Evolutionary conservation across 306 rosid genomes (phyloP), one percentile per base, ranked within the genome.

Genomic region (Nissolia schottii): DNA sequence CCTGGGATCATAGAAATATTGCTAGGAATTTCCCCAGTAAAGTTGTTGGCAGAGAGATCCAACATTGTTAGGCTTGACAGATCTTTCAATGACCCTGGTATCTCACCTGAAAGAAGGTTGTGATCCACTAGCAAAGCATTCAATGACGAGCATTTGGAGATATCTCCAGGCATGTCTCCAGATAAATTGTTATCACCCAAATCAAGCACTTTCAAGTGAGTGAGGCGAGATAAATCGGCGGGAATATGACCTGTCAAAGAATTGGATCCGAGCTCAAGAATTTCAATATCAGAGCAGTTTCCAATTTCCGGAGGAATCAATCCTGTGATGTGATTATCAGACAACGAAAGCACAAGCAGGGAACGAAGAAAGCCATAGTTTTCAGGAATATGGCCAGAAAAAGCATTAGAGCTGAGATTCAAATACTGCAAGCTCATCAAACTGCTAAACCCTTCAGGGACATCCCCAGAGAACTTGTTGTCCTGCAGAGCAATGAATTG

Each of bases 371-470:
- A 93, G 12, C 97, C 98, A 70, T 88, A 93, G 68, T 85, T 90
- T 54, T 84, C 85, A 13, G 98, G 93, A 71, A 93, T 84, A 22
- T 80, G 80, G 58, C 96, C 97, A 38, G 92, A 79, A 53, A 93
- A 90, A 5, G 75, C 74, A 80, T 93, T 93, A 25, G 88, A 83
- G 37, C 97, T 93, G 25, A 93, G 93, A 29, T 93, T 93, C 81
- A 93, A 66, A 63, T 77, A 73, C 24, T 80, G 79, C 81, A 93
- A 76, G 75, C 93, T 83, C 90, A 71, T 74, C 87, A 90, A 84
- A 76, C 97, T 93, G 84, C 98, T 93, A 65, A 93, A 93, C 20
- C 98, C 98, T 76, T 93, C 97, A 53, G 97, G 98, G 7, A 93
- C 89, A 38, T 72, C 86, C 29, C 97, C 97, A 32, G 89, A 87